Evolutionary conservation across 495 filamentous ascomycete genomes (phyloP).

Genomic region (Neurospora intermedia): DNA sequence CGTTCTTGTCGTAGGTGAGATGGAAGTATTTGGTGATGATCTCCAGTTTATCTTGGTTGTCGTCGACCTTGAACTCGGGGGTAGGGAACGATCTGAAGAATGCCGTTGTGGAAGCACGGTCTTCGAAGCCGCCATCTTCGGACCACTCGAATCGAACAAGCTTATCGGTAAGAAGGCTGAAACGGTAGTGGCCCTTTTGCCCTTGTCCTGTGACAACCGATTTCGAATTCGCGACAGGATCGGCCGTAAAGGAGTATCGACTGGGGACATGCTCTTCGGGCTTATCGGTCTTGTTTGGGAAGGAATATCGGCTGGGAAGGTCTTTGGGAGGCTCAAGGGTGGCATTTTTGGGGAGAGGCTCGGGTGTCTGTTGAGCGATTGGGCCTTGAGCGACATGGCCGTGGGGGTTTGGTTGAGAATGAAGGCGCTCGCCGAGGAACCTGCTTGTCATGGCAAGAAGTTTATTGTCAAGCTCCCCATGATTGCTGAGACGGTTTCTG

Average conservation of each 20-base stretch:
- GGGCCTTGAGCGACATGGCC: not conserved
- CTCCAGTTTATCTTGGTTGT: constrained; percentile 28
- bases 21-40: constrained; percentile 42
- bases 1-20: constrained; percentile 40
- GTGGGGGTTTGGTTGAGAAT: not conserved
- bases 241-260: constrained; percentile 34
- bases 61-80: constrained; percentile 35
- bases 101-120: constrained; percentile 47
- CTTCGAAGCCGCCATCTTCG: constrained; percentile 43
- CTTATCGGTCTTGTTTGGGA: not conserved
- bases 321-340: not conserved
- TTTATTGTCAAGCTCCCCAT: not conserved
- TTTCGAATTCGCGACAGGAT: constrained; percentile 34
- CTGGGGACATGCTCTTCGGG: constrained; percentile 2
- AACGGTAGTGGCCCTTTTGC: constrained; percentile 33
- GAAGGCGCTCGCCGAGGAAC: not conserved
- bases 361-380: not conserved
- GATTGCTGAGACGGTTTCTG: not conserved
- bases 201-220: constrained; percentile 33
- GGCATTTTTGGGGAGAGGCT: not conserved
- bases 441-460: not conserved
- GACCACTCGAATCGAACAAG: constrained; percentile 50
- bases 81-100: constrained; percentile 37
- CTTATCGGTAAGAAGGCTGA: constrained; percentile 41
- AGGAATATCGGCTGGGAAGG: not conserved